phyloP scores from a whole-genome alignment of 192 early-diverging fungal species.

The Geranomyces michiganensis region DNA sequence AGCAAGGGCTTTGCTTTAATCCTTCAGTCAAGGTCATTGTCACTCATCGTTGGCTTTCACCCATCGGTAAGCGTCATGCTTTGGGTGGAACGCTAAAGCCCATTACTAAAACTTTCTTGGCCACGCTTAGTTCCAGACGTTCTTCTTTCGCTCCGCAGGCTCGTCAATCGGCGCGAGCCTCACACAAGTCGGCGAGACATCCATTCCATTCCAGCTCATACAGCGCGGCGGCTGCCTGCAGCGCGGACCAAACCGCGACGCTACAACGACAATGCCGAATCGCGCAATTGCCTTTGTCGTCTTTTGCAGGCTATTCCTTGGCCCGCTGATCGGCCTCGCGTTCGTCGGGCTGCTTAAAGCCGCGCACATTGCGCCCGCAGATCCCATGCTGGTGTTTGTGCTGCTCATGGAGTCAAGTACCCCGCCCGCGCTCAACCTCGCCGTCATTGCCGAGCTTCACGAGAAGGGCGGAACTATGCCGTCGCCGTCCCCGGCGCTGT shows the following conservation, averaged over 20 bases:
- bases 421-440: not conserved
- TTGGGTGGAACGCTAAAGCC: too few relatives aligned
- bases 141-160: not conserved
- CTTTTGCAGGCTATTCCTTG: not conserved
- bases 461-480: constrained; percentile 6
- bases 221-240: constrained; percentile 4
- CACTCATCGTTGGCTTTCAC: too few relatives aligned
- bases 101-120: too few relatives aligned
- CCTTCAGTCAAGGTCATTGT: too few relatives aligned
- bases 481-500: constrained; percentile 6
- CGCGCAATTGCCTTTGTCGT: constrained; percentile 1
- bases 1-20: too few relatives aligned
- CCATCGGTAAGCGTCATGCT: too few relatives aligned
- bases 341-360: constrained; percentile 1
- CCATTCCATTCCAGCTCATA: constrained; percentile 7
- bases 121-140: not conserved
- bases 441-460: constrained; percentile 15
- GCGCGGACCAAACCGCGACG: not conserved
- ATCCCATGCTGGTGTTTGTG: not conserved
- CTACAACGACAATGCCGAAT: constrained; percentile 8
- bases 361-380: not conserved
- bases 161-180: constrained; percentile 5
- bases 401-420: constrained; percentile 3
- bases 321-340: constrained; percentile 9
- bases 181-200: constrained; percentile 5